These are phyloP conservation scores for Stenocarpella maydis DNA, from an alignment of 2,329 filamentous ascomycete species.

Conservation along the genomic window DNA sequence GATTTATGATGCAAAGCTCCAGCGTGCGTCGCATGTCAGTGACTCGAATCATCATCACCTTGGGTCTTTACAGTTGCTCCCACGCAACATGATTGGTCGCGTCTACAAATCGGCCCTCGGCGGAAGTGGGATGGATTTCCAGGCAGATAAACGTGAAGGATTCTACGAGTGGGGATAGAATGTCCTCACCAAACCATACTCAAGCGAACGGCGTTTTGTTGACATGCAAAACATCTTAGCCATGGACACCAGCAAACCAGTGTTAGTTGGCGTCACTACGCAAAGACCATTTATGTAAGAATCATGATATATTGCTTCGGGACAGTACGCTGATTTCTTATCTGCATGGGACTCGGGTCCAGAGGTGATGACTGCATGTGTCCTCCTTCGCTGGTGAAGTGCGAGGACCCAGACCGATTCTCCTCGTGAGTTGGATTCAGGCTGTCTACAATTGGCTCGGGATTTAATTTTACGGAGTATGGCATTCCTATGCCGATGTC, in stretches of 20 bases:
- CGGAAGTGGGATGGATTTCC: background rate
- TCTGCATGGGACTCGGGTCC: background rate
- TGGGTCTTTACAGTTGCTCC: background rate
- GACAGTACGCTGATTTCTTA: background rate
- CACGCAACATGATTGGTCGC: background rate
- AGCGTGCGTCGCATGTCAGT: background rate
- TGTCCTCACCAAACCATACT: background rate
- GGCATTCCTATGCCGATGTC: too few species aligned
- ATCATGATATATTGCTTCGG: constrained; percentile 6
- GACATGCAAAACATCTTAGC: background rate
- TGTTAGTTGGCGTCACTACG: background rate
- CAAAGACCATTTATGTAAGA: background rate
- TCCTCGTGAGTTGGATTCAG: background rate
- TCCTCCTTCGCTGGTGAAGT: background rate
- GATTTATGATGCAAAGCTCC: background rate
- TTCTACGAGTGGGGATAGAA: background rate
- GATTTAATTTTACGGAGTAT: too few species aligned
- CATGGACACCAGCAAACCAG: background rate
- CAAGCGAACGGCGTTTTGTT: background rate
- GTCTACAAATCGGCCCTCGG: background rate
- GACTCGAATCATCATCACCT: background rate
- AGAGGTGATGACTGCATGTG: background rate
- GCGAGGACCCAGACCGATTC: too few species aligned
- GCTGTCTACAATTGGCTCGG: background rate
- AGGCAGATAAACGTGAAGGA: background rate